Conservation (phyloP, 257 asterid genomes). For the Solanum neorickii region DNA sequence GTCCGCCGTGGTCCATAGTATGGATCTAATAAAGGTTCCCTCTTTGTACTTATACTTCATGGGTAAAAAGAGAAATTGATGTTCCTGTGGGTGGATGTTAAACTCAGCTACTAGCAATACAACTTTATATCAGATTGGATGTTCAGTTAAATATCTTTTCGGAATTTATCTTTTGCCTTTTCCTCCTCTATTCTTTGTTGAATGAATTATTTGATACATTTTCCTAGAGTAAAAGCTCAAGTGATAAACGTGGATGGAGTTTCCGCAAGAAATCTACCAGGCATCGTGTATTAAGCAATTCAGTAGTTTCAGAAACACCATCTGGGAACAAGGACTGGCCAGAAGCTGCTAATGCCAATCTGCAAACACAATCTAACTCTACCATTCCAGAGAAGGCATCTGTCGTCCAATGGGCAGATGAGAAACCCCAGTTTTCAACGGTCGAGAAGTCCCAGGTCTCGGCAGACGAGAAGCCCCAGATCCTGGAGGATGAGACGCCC, state of each 20-base stretch:
- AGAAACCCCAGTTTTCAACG: conserved; percentile 20
- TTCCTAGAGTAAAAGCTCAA: conserved; percentile 54
- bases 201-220: conserved; percentile 2
- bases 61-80: neutral
- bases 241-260: conserved; percentile 86
- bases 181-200: neutral
- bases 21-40: neutral
- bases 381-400: conserved; percentile 32
- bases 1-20: neutral
- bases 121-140: neutral
- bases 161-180: neutral
- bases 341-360: conserved; percentile 30
- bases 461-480: neutral
- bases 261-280: conserved; percentile 78
- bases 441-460: neutral
- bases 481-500: neutral
- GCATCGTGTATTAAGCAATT: conserved; percentile 67
- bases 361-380: conserved; percentile 36
- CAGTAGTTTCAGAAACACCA: conserved; percentile 48
- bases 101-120: neutral
- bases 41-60: neutral
- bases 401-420: conserved; percentile 31
- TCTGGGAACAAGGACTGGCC: conserved; percentile 46
- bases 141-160: neutral
- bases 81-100: neutral